Evolutionary conservation across 148 eudicot genomes (phyloP).

Genomic region (Rheum nobile): DNA sequence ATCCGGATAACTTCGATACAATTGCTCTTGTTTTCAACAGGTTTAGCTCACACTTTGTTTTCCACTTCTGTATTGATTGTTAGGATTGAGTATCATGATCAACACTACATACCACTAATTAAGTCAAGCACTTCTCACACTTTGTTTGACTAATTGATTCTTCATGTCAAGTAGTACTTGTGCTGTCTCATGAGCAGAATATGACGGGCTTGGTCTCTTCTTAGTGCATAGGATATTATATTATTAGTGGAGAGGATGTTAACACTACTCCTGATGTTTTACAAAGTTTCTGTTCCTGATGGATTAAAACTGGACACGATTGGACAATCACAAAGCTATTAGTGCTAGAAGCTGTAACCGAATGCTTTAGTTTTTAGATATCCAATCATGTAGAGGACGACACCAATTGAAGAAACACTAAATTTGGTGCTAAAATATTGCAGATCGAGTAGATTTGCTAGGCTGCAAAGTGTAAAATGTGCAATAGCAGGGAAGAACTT

Average conservation of each 20-base stretch:
- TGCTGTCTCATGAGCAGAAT: neutral
- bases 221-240: neutral
- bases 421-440: neutral
- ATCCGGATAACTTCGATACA: slow-evolving; percentile 24
- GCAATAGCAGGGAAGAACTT: slow-evolving; percentile 72
- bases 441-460: slow-evolving; percentile 81
- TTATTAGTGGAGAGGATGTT: neutral
- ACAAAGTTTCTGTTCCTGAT: neutral
- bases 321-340: neutral
- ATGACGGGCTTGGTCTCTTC: neutral
- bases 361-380: neutral
- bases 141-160: neutral
- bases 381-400: neutral
- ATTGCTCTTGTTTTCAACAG: slow-evolving; percentile 21
- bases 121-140: no score
- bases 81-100: no score
- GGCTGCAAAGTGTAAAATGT: slow-evolving; percentile 58
- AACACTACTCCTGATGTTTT: no score
- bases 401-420: neutral
- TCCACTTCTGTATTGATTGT: no score
- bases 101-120: no score
- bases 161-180: neutral
- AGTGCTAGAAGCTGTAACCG: neutral
- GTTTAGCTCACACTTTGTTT: neutral
- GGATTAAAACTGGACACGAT: neutral